Evolutionary conservation across 2,329 filamentous ascomycete genomes (phyloP).

Genomic region (Fusarium multiceps): DNA sequence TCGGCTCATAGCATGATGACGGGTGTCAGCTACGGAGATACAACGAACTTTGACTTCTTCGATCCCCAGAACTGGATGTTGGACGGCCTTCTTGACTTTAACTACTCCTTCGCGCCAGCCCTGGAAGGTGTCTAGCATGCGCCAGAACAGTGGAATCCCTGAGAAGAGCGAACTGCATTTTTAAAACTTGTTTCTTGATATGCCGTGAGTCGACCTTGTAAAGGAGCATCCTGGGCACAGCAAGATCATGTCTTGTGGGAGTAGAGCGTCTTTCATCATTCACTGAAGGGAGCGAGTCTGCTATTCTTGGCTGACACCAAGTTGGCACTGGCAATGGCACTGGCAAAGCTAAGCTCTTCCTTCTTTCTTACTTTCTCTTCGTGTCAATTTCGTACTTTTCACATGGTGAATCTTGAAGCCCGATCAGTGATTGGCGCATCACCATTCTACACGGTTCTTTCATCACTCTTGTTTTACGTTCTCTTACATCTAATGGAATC

Average conservation of each 20-base stretch:
- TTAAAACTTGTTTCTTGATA: neutral
- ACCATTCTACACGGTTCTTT: neutral
- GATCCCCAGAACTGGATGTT: constrained; percentile 95
- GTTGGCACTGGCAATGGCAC: constrained; percentile 6
- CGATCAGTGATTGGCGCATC: constrained; percentile 15
- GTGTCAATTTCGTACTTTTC: constrained; percentile 11
- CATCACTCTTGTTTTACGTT: neutral
- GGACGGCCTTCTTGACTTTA: constrained; percentile 85
- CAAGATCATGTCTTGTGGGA: constrained; percentile 3
- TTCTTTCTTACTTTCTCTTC: constrained; percentile 8
- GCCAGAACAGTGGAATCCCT: neutral
- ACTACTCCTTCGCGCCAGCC: constrained; percentile 70
- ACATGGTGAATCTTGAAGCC: constrained; percentile 28
- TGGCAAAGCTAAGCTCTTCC: neutral
- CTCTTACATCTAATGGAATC: constrained; percentile 5
- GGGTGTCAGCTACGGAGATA: constrained; percentile 70
- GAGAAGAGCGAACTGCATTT: constrained; percentile 6
- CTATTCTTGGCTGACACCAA: constrained; percentile 2
- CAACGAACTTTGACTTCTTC: constrained; percentile 86
- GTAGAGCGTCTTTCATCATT: neutral
- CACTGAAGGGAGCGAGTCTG: constrained; percentile 1
- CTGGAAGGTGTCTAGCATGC: constrained; percentile 62
- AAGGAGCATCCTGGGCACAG: constrained; percentile 7
- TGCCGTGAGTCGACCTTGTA: constrained; percentile 16
- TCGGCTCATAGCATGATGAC: constrained; percentile 59